Evolutionary conservation across 2,329 filamentous ascomycete genomes (phyloP).

Genomic region (Cladosporium colombiae): DNA sequence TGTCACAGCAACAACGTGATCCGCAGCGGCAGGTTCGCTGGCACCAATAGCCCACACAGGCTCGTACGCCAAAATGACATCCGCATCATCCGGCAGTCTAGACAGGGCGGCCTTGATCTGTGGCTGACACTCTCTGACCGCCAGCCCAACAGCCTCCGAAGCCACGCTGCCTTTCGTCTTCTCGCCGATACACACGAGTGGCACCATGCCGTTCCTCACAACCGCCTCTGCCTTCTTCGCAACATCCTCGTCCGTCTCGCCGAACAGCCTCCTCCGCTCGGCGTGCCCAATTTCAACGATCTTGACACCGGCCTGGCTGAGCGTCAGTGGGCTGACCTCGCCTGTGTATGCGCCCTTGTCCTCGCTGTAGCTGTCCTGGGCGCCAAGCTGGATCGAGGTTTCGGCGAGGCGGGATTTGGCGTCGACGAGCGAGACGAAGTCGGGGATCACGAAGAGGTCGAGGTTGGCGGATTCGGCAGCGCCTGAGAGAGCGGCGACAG

Average conservation of each 20-base stretch:
- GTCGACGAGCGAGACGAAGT: slow-evolving; percentile 68
- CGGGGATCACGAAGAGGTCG: slow-evolving; percentile 76
- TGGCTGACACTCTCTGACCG: slow-evolving; percentile 64
- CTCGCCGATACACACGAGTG: slow-evolving; percentile 81
- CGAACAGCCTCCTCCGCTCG: slow-evolving; percentile 70
- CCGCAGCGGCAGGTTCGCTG: slow-evolving; percentile 66
- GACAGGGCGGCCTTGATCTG: slow-evolving; percentile 67
- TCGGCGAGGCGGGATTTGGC: slow-evolving; percentile 49
- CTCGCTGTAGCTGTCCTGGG: slow-evolving; percentile 74
- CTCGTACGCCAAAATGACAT: slow-evolving; percentile 80
- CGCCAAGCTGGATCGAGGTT: slow-evolving; percentile 64
- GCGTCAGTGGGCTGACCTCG: slow-evolving; percentile 68
- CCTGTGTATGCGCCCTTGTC: slow-evolving; percentile 74
- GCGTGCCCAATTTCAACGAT: slow-evolving; percentile 82
- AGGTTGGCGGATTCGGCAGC: slow-evolving; percentile 59
- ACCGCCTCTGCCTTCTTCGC: slow-evolving; percentile 70
- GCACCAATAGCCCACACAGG: slow-evolving; percentile 88
- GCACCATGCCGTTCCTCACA: slow-evolving; percentile 68
- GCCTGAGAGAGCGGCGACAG: slow-evolving; percentile 46
- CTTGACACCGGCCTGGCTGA: slow-evolving; percentile 67
- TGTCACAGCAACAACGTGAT: slow-evolving; percentile 72
- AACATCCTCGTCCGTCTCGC: slow-evolving; percentile 70
- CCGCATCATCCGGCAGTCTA: slow-evolving; percentile 61
- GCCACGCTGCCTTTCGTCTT: slow-evolving; percentile 48
- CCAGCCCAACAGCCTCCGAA: slow-evolving; percentile 55